A percentile compares a stretch with the other conserved stretches of the same genome.
Conservation (phyloP, 2,329 filamentous ascomycete species). For the Cladophialophora yegresii region DNA sequence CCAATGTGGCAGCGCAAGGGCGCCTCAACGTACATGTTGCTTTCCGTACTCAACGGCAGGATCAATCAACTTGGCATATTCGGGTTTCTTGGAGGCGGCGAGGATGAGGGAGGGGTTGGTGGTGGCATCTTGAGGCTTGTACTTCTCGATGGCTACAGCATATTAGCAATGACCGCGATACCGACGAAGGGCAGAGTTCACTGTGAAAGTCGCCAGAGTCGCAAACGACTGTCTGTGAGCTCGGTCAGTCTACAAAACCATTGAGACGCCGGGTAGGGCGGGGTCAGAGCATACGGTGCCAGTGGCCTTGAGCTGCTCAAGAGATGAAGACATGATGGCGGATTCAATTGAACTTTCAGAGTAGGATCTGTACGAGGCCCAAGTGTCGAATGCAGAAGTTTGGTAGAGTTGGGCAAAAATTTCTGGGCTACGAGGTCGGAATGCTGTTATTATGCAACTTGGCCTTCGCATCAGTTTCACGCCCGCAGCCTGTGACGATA, state of each 20-base stretch:
- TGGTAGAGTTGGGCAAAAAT: neutral
- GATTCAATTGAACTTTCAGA: neutral
- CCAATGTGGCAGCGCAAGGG: neutral
- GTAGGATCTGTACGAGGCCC: neutral
- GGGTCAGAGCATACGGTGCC: slow-evolving; percentile 75
- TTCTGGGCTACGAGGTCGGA: neutral
- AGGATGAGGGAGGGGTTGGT: slow-evolving; percentile 99
- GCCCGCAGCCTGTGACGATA: neutral
- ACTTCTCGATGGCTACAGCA: slow-evolving; percentile 87
- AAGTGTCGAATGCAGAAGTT: neutral
- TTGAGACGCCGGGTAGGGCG: slow-evolving; percentile 19
- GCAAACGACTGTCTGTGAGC: slow-evolving; percentile 79
- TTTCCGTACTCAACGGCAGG: slow-evolving; percentile 83
- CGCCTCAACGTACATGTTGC: slow-evolving; percentile 57
- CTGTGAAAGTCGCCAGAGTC: slow-evolving; percentile 90
- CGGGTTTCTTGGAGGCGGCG: slow-evolving; percentile 94
- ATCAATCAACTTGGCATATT: slow-evolving; percentile 92
- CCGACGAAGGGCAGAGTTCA: slow-evolving; percentile 51
- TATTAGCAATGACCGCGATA: slow-evolving; percentile 24
- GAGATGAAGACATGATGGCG: slow-evolving; percentile 73
- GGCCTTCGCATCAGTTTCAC: neutral
- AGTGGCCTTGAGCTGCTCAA: slow-evolving; percentile 94
- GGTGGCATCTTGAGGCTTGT: slow-evolving; percentile 99
- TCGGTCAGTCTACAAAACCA: slow-evolving; percentile 13
- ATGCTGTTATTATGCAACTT: neutral